A percentile compares a stretch with the other conserved stretches of the same genome.
These are phyloP conservation scores for Isatis lusitanica DNA, from an alignment of 441 rosid genomes.

Conservation along the genomic window DNA sequence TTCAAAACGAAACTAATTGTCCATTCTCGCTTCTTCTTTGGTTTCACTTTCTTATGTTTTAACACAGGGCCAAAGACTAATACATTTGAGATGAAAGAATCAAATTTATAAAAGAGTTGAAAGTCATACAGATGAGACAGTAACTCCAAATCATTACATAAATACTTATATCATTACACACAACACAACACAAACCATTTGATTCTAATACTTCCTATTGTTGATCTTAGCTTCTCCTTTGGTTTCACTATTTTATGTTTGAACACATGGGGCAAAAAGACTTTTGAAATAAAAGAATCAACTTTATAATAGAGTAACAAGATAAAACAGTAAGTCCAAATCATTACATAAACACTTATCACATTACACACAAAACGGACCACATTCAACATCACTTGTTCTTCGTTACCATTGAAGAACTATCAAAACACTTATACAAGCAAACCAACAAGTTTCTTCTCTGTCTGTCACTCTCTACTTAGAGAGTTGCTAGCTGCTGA, in stretches of 20 bases:
- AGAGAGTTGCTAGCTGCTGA: conserved; percentile 61
- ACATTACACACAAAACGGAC: background rate
- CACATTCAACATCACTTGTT: background rate
- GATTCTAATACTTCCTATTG: background rate
- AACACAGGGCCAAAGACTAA: no score
- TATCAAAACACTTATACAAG: conserved; percentile 31
- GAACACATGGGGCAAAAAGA: background rate
- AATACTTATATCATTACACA: no score
- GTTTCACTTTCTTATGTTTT: no score
- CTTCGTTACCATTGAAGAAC: conserved; percentile 13
- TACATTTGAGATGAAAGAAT: no score
- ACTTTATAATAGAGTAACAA: background rate
- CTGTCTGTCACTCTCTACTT: conserved; percentile 21
- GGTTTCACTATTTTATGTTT: background rate
- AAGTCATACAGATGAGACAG: no score
- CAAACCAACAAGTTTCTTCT: conserved; percentile 4
- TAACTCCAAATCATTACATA: no score
- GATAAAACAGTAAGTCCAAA: background rate
- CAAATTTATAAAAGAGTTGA: no score
- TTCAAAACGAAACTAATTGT: background rate
- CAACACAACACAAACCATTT: no score
- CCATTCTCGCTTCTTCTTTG: background rate
- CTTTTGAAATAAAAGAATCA: background rate
- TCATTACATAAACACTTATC: background rate
- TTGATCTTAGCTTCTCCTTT: background rate